Evolutionary conservation across 2,329 filamentous ascomycete species (phyloP).

Genomic region (Claviceps africana): DNA sequence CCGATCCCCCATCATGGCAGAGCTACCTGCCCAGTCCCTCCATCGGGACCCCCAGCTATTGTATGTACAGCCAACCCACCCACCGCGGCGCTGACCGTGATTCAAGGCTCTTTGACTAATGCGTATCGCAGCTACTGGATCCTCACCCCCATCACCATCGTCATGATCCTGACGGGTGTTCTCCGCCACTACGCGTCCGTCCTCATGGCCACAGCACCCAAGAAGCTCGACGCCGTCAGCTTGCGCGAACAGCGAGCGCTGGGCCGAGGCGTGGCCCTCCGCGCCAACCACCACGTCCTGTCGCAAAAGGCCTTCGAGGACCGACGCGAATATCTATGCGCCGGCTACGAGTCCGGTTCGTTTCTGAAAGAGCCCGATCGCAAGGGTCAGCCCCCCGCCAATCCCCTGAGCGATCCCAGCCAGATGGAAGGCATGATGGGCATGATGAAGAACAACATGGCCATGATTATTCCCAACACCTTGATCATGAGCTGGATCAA

Average conservation of each 20-base stretch:
- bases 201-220: constrained; percentile 74
- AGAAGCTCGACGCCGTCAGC: constrained; percentile 60
- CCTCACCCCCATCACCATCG: constrained; percentile 86
- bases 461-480: constrained; percentile 98
- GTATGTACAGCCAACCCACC: constrained; percentile 59
- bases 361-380: constrained; percentile 83
- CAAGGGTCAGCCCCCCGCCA: constrained; percentile 75
- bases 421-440: constrained; percentile 99
- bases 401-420: constrained; percentile 88
- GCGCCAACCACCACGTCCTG: constrained; percentile 67
- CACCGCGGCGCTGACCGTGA: neutral
- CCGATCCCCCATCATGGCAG: constrained; percentile 48
- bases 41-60: constrained; percentile 96
- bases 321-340: constrained; percentile 68
- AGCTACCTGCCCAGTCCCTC: constrained; percentile 84
- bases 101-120: neutral
- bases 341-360: constrained; percentile 69
- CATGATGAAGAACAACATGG: constrained; percentile 99
- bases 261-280: constrained; percentile 70
- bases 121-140: constrained; percentile 76
- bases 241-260: constrained; percentile 80
- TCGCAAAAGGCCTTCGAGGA: constrained; percentile 62
- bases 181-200: constrained; percentile 92
- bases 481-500: constrained; percentile 99
- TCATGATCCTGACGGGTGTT: constrained; percentile 94